Evolutionary conservation across 1,139 yeast genomes (phyloP).

Genomic region (Diutina sp.): DNA sequence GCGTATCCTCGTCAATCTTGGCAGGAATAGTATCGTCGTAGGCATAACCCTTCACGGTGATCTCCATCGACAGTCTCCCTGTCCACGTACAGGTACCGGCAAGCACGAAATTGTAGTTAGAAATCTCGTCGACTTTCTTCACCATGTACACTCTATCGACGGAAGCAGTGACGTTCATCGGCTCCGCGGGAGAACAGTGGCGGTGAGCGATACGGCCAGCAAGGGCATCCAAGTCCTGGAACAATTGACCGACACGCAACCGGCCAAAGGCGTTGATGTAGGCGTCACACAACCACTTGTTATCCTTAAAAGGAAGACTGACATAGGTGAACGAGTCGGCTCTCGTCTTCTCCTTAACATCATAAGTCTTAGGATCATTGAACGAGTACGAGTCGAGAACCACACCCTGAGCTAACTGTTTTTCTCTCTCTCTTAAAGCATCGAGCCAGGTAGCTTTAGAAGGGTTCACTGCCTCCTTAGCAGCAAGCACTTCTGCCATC

Average conservation of each 20-base stretch:
- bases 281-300: slow-evolving; percentile 70
- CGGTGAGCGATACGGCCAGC: slow-evolving; percentile 83
- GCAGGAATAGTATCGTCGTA: slow-evolving; percentile 39
- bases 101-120: slow-evolving; percentile 61
- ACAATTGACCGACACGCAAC: slow-evolving; percentile 79
- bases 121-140: slow-evolving; percentile 70
- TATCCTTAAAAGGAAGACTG: slow-evolving; percentile 72
- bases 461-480: background rate
- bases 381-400: slow-evolving; percentile 57
- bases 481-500: slow-evolving; percentile 2
- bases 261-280: slow-evolving; percentile 85
- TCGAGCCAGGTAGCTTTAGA: slow-evolving; percentile 69
- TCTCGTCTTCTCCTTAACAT: slow-evolving; percentile 60
- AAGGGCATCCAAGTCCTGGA: slow-evolving; percentile 81
- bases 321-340: slow-evolving; percentile 66
- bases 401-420: slow-evolving; percentile 58
- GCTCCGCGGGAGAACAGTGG: slow-evolving; percentile 84
- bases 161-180: slow-evolving; percentile 87
- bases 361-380: slow-evolving; percentile 62
- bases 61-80: slow-evolving; percentile 91
- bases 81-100: slow-evolving; percentile 92
- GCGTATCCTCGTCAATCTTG: slow-evolving; percentile 33
- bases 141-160: slow-evolving; percentile 87
- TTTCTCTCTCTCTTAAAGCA: slow-evolving; percentile 64
- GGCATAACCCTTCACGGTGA: slow-evolving; percentile 78